Base-by-base conservation (phyloP, 2,329 filamentous ascomycete genomes). In the Aspergillus calidoustus region DNA sequence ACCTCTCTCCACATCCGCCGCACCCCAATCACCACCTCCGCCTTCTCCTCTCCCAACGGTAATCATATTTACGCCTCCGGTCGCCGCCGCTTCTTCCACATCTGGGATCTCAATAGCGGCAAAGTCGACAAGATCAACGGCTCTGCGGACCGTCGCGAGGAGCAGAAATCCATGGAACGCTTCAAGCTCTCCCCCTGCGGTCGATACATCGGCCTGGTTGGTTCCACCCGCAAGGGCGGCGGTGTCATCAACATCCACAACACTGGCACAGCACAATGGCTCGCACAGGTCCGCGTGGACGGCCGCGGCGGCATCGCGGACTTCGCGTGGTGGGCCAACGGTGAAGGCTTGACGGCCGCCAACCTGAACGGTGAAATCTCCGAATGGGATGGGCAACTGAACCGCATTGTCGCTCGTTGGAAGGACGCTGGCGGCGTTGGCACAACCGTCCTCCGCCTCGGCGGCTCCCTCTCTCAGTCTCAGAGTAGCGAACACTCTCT, bases 131-230 rank as follows among this genome's bases (percentile, higher is more conserved):
- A 96, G 78, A 86, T 96, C 49, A 88, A 68, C 84, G 90, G 74
- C 81, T 95, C 62, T 86, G 90, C 72, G 87, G 93, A 65, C 89
- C 73, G 77, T 17, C 79, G 89, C 67, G 85, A 91, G 59, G 92
- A 96, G 77, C 93, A 97, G 76, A 90, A 89, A 70, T 90, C 87
- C 46, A 97, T 97, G 92, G 95, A 98, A 77, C 84, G 84, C 31
- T 96, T 99, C 83, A 91, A 90, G 69, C 81, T 96, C 28, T 96
- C 91, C 50, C 93, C 95, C 0, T 92, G 92, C 72, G 94, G 94
- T 1, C 86, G 87, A 51, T 93, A 93, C 77, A 89, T 99, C 82
- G 95, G 90, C 11, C 80, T 99, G 4, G 84, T 92, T 17, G 92
- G 92, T 17, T 89, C 91, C 1, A 87, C 89, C 3, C 88, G 87